Conservation (phyloP, 2,329 filamentous ascomycete genomes). For the Paraphoma sp. region DNA sequence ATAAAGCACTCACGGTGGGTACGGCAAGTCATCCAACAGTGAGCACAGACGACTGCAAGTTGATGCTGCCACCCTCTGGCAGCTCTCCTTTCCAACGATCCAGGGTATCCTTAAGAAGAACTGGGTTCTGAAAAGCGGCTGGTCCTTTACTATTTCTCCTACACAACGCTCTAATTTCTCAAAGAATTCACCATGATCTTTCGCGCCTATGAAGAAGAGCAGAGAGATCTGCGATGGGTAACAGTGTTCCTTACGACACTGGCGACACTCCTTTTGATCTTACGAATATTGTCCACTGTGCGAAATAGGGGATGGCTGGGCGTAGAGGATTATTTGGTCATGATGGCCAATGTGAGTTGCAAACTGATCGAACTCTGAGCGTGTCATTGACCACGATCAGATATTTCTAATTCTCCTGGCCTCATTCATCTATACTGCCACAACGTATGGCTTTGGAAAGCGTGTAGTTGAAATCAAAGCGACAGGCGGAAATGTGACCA, state of each 20-base stretch:
- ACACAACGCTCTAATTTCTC: neutral
- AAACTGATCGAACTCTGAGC: neutral
- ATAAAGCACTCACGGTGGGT: no score
- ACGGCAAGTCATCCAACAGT: no score
- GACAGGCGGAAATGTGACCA: conserved; percentile 20
- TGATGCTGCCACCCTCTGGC: no score
- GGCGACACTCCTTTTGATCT: conserved; percentile 21
- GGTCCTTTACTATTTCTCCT: neutral
- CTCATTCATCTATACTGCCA: conserved; percentile 17
- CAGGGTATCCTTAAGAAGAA: no score
- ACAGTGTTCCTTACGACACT: conserved; percentile 22
- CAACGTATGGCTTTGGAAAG: conserved; percentile 31
- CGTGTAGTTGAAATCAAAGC: conserved; percentile 20
- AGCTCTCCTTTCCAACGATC: no score
- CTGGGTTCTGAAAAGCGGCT: no score
- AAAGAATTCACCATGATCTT: conserved; percentile 17
- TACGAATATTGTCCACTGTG: conserved; percentile 23
- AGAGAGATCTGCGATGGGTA: conserved; percentile 29
- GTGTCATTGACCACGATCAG: conserved; percentile 10
- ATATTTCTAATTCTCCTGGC: conserved; percentile 19
- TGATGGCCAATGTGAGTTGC: conserved; percentile 24
- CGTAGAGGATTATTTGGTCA: conserved; percentile 31
- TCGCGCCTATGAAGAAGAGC: conserved; percentile 27
- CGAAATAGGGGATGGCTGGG: conserved; percentile 34
- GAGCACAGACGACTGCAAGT: no score